phyloP scores from a whole-genome alignment of 768 basidiomycete genomes.

The Phanerochaete sordida region DNA sequence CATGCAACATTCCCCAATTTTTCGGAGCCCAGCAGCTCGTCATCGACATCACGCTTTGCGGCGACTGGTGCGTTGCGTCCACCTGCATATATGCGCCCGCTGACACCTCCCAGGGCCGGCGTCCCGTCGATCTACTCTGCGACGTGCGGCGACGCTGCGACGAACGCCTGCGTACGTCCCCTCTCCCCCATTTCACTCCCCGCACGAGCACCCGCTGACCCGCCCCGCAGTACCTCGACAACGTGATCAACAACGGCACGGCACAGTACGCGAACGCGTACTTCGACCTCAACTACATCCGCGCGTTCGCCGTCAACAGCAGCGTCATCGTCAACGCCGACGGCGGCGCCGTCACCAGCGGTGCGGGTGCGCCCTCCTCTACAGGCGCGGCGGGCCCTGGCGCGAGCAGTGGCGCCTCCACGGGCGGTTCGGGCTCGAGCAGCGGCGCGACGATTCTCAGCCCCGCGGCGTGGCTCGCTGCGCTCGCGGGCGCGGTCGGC shows the following conservation, averaged over 20 bases:
- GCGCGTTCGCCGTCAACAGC: slow-evolving; percentile 40
- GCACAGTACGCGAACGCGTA: slow-evolving; percentile 47
- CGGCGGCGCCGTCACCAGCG: too few species aligned
- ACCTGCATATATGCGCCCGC: neutral
- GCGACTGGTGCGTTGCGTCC: slow-evolving; percentile 37
- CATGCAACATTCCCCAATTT: slow-evolving; percentile 41
- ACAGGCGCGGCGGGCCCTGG: too few species aligned
- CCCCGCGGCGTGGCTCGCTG: too few species aligned
- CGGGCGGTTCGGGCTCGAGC: too few species aligned
- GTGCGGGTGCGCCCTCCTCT: too few species aligned
- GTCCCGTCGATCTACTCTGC: slow-evolving; percentile 36
- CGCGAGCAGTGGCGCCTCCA: too few species aligned
- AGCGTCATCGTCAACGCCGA: neutral
- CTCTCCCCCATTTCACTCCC: neutral
- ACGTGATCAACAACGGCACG: slow-evolving; percentile 44
- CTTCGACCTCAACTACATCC: slow-evolving; percentile 61
- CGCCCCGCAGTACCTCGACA: slow-evolving; percentile 16
- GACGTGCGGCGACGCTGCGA: slow-evolving; percentile 37
- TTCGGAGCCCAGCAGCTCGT: slow-evolving; percentile 50
- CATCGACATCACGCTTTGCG: slow-evolving; percentile 56
- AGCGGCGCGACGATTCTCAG: too few species aligned
- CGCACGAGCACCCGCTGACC: neutral
- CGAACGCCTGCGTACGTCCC: slow-evolving; percentile 34
- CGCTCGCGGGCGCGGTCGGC: too few species aligned
- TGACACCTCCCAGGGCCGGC: slow-evolving; percentile 43